A percentile compares a stretch with the other conserved stretches of the same genome.
These are phyloP conservation scores for Coffea canephora DNA, from an alignment of 257 asterid genomes.

Conservation along the genomic window DNA sequence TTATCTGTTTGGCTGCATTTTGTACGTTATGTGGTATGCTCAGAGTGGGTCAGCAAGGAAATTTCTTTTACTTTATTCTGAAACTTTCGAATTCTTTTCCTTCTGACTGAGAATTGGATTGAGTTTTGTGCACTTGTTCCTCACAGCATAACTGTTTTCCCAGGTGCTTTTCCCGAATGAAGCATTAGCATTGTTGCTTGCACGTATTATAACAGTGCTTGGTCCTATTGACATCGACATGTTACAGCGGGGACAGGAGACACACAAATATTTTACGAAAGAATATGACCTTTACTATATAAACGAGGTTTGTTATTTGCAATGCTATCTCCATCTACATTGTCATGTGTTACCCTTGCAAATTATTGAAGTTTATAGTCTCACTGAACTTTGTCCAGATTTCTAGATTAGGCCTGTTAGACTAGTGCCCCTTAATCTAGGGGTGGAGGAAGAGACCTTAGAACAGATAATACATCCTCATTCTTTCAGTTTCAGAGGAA, in stretches of 20 bases:
- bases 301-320: slow-evolving; percentile 58
- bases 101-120: neutral
- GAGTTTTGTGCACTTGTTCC: neutral
- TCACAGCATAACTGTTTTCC: slow-evolving; percentile 11
- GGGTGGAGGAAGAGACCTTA: neutral
- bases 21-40: no score
- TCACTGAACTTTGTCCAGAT: neutral
- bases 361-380: no score
- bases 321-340: neutral
- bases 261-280: slow-evolving; percentile 76
- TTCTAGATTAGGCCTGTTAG: neutral
- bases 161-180: slow-evolving; percentile 96
- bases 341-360: neutral
- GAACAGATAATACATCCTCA: neutral
- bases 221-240: slow-evolving; percentile 74
- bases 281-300: slow-evolving; percentile 63
- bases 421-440: neutral
- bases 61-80: neutral
- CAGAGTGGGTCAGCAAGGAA: neutral
- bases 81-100: neutral
- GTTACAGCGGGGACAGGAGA: slow-evolving; percentile 69
- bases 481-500: neutral
- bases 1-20: neutral
- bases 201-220: slow-evolving; percentile 61
- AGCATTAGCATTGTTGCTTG: slow-evolving; percentile 64